A percentile compares a stretch with the other conserved stretches of the same genome.
Evolutionary conservation across 495 filamentous ascomycete species (phyloP).

Genomic region (Trypethelium eluteriae): DNA sequence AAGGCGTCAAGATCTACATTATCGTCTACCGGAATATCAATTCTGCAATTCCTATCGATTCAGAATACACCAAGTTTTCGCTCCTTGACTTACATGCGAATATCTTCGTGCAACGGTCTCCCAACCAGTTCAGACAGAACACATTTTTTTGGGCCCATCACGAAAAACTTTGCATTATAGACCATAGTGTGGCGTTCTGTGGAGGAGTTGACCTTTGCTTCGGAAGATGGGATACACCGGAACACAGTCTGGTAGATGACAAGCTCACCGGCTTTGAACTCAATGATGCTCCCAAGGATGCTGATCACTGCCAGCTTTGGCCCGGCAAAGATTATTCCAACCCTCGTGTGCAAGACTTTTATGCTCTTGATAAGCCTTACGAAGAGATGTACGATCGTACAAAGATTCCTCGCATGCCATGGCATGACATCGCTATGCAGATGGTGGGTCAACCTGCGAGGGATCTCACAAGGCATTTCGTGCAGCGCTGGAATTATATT

Average conservation of each 20-base stretch:
- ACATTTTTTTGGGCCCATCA: constrained; percentile 99
- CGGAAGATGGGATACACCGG: constrained; percentile 92
- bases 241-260: constrained; percentile 84
- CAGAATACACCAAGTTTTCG: constrained; percentile 97
- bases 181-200: constrained; percentile 92
- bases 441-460: constrained; percentile 92
- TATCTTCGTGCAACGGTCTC: constrained; percentile 88
- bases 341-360: constrained; percentile 90
- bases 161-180: constrained; percentile 91
- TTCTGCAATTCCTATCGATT: constrained; percentile 94
- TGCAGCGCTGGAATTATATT: constrained; percentile 99
- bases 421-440: constrained; percentile 99
- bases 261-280: constrained; percentile 92
- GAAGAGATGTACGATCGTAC: constrained; percentile 98
- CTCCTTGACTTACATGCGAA: constrained; percentile 94
- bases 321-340: constrained; percentile 99
- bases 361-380: constrained; percentile 85
- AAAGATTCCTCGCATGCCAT: constrained; percentile 87
- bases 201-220: constrained; percentile 97
- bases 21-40: constrained; percentile 99
- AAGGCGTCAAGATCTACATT: constrained; percentile 96
- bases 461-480: constrained; percentile 92
- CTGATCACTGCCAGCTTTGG: constrained; percentile 92
- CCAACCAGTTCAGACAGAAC: constrained; percentile 95
- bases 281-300: constrained; percentile 67